Base-by-base conservation (phyloP, 345 rosid genomes). In the Linum lewisii region DNA sequence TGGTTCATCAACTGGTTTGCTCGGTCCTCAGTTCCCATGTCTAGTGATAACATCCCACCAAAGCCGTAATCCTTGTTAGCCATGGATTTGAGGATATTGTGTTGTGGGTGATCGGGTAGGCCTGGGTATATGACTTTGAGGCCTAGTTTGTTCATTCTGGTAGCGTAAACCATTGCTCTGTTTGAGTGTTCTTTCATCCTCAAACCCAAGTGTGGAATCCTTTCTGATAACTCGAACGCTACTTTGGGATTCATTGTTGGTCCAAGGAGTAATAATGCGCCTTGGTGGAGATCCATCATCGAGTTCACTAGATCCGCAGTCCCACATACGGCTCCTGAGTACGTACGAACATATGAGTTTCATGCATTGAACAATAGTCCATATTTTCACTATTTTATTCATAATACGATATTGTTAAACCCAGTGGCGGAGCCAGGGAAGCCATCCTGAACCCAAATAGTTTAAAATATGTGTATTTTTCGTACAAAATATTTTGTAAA, bases 171-270 rank as follows among this genome's bases (percentile, higher is more conserved):
- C 75, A 80, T 25, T 47, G 97, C 95, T 45, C 99, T 60, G 23
- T 58, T 64, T 81, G 94, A 75, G 20, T 93, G 99, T 73, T 87
- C 99, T 63, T 73, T 93, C 88, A 93, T 83, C 58, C 99, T 78
- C 2, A 93, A 77, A 64, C 81, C 75, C 61, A 89, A 64, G 64
- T 93, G 97, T 54, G 99, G 99, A 57, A 93, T 73, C 22, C 99
- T 76, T 51, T 86, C 96, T 0, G 95, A 87, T 2, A 93, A 72
- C 60, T 87, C 97, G 50, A 85, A 87, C 3, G 99, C 97, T 6
- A 87, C 94, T 66, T 89, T 93, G 9, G 99, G 77, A 51, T 93
- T 93, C 99, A 89, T 93, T 21, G 99, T 93, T 42, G 99, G 99
- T 15, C 99, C 97, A 0, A 93, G 65, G 11, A 93, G 84, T 97